Evolutionary conservation across 768 basidiomycete species (phyloP).

Genomic region (Epithele typhae): DNA sequence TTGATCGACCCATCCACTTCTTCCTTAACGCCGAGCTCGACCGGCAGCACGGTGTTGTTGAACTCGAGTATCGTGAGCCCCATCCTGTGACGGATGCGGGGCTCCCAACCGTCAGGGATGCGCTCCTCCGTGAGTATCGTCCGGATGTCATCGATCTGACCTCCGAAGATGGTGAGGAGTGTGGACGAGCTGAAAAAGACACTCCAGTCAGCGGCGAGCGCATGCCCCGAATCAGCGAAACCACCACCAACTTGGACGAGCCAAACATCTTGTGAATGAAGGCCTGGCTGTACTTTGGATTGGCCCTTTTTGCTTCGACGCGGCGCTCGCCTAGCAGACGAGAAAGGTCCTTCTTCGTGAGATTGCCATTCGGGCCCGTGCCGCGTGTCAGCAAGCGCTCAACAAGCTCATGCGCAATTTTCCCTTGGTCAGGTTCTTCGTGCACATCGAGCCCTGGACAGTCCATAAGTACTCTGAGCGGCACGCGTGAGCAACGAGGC

Average conservation of each 20-base stretch:
- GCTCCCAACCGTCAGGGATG: constrained; percentile 68
- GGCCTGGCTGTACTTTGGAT: constrained; percentile 52
- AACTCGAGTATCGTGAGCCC: constrained; percentile 60
- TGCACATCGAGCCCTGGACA: constrained; percentile 49
- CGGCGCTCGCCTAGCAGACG: constrained; percentile 59
- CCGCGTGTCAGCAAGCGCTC: constrained; percentile 54
- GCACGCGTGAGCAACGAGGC: background rate
- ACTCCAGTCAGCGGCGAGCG: background rate
- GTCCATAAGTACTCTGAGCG: background rate
- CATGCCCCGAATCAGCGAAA: too few species aligned
- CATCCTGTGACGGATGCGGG: constrained; percentile 44
- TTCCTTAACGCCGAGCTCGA: constrained; percentile 30
- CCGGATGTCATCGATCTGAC: constrained; percentile 50
- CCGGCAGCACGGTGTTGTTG: constrained; percentile 35
- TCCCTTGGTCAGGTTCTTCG: constrained; percentile 49
- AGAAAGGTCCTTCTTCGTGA: constrained; percentile 58
- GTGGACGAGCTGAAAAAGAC: constrained; percentile 52
- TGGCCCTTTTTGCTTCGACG: constrained; percentile 46
- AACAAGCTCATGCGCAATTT: constrained; percentile 43
- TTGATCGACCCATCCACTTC: constrained; percentile 15
- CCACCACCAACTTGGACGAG: constrained; percentile 55
- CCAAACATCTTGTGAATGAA: constrained; percentile 60
- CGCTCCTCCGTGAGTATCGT: constrained; percentile 62
- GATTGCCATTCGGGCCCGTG: constrained; percentile 44
- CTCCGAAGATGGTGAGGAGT: constrained; percentile 63